These are phyloP conservation scores for Thalassiosira profunda DNA, from an alignment of 108 stramenopile species.

Conservation along the genomic window DNA sequence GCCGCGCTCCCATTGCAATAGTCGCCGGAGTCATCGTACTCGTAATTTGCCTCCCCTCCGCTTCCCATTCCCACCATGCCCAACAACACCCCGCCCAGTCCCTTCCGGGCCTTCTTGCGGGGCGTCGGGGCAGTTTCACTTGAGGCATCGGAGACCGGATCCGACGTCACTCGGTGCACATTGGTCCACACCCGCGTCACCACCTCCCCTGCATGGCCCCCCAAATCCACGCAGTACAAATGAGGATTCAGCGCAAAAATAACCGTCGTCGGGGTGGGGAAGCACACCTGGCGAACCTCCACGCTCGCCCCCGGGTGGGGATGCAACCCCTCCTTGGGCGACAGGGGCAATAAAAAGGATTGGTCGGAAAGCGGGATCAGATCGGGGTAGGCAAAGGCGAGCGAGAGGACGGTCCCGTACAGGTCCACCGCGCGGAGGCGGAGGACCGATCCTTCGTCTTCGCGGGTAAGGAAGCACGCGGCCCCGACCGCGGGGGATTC, in stretches of 20 bases:
- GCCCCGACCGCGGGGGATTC: no score
- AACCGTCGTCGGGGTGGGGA: slow-evolving; percentile 28
- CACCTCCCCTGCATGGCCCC: background rate
- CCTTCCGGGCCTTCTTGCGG: slow-evolving; percentile 13
- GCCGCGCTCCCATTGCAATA: background rate
- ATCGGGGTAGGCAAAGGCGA: no score
- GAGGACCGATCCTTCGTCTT: no score
- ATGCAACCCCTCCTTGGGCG: no score
- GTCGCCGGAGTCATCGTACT: slow-evolving; percentile 4
- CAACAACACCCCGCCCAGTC: slow-evolving; percentile 9
- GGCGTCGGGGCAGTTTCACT: background rate
- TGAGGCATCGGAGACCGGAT: background rate
- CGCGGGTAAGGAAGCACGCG: no score
- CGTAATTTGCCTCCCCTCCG: slow-evolving; percentile 18
- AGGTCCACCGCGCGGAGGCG: no score
- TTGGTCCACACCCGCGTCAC: slow-evolving; percentile 11
- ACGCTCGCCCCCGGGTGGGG: no score
- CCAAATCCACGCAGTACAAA: slow-evolving; percentile 45
- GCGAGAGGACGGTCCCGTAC: no score
- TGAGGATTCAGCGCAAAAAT: slow-evolving; percentile 35
- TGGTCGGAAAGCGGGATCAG: no score
- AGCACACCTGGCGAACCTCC: slow-evolving; percentile 43
- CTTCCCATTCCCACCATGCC: slow-evolving; percentile 7
- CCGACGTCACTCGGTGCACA: background rate
- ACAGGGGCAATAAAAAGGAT: no score